Evolutionary conservation across 192 early-diverging fungal genomes (phyloP).

Genomic region (Piromyces finnis): DNA sequence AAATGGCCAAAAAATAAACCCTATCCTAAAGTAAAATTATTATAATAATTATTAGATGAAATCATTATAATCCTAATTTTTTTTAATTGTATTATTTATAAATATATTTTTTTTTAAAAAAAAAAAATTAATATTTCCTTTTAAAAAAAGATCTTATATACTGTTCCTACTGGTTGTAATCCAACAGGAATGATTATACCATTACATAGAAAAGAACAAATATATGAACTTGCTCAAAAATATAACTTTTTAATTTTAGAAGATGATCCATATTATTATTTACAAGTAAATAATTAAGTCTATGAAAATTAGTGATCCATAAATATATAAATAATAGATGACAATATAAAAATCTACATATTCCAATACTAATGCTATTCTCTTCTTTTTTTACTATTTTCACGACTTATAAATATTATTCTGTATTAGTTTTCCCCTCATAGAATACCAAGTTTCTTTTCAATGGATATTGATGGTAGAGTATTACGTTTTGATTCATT

Average conservation of each 20-base stretch:
- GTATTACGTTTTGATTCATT: conserved; percentile 85
- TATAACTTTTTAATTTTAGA: conserved; percentile 76
- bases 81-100: too few relatives aligned
- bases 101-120: too few relatives aligned
- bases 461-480: conserved; percentile 70
- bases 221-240: conserved; percentile 58
- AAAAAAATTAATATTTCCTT: too few relatives aligned
- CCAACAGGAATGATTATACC: conserved; percentile 75
- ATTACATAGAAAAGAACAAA: conserved; percentile 49
- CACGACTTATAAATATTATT: too few relatives aligned
- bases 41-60: too few relatives aligned
- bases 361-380: too few relatives aligned
- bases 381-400: too few relatives aligned
- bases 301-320: not conserved
- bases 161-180: conserved; percentile 76
- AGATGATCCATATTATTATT: conserved; percentile 37
- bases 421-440: conserved; percentile 8
- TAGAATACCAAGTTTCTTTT: conserved; percentile 58
- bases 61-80: too few relatives aligned
- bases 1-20: not conserved
- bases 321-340: too few relatives aligned
- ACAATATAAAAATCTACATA: too few relatives aligned
- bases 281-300: not conserved
- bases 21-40: not conserved
- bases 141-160: conserved; percentile 25